A percentile compares a stretch with the other conserved stretches of the same genome.
Conservation (phyloP, 2,329 filamentous ascomycete species). For the Pseudocercospora vitis region DNA sequence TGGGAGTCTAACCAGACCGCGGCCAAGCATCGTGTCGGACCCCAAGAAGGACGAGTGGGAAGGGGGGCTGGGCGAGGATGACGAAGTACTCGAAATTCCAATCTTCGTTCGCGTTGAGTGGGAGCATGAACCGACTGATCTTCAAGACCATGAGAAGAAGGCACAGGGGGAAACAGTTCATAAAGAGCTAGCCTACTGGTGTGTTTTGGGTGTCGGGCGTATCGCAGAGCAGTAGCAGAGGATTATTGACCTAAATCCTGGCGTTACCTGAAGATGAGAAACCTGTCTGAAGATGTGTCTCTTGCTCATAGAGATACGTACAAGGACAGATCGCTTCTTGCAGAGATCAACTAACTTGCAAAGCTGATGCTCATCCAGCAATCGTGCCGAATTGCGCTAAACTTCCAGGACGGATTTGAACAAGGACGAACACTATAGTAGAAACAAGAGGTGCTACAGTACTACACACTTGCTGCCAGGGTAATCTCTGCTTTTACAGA, state of each 20-base stretch:
- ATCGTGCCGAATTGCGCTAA: neutral
- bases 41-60: slow-evolving; percentile 42
- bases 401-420: neutral
- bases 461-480: no score
- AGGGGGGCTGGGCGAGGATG: slow-evolving; percentile 51
- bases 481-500: no score
- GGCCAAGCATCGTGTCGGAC: slow-evolving; percentile 36
- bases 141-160: slow-evolving; percentile 51
- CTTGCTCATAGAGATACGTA: no score
- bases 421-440: neutral
- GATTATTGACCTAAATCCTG: no score
- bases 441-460: no score
- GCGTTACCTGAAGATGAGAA: no score
- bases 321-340: no score
- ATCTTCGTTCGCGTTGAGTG: slow-evolving; percentile 92
- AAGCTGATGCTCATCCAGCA: neutral
- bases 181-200: slow-evolving; percentile 93
- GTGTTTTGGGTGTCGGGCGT: slow-evolving; percentile 81
- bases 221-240: slow-evolving; percentile 52
- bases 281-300: no score
- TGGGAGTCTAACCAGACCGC: slow-evolving; percentile 38
- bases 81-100: slow-evolving; percentile 79
- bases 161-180: slow-evolving; percentile 67
- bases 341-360: neutral
- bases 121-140: slow-evolving; percentile 64